phyloP scores from a whole-genome alignment of 768 basidiomycete genomes.

The Suillus occidentalis region DNA sequence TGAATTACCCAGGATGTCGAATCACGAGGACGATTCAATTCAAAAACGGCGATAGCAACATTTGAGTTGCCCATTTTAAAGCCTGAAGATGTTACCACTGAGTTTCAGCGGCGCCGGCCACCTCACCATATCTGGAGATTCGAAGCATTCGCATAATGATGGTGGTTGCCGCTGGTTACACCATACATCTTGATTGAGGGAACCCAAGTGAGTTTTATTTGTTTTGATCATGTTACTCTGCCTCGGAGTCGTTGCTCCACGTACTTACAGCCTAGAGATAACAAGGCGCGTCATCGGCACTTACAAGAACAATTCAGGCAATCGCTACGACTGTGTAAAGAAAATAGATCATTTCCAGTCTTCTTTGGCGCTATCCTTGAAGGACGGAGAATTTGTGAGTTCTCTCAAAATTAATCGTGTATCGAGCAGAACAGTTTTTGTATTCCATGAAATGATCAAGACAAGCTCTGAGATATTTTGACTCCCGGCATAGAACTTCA shows the following conservation, averaged over 20 bases:
- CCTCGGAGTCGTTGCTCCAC: not conserved
- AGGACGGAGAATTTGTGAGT: too few species aligned
- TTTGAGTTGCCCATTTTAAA: slow-evolving; percentile 58
- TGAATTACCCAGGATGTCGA: slow-evolving; percentile 40
- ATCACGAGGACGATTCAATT: slow-evolving; percentile 48
- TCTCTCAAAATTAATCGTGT: too few species aligned
- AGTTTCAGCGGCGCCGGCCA: slow-evolving; percentile 43
- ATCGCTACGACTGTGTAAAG: not conserved
- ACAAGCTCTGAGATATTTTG: too few species aligned
- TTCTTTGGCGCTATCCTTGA: not conserved
- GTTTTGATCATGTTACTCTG: too few species aligned
- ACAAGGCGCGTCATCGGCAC: slow-evolving; percentile 38
- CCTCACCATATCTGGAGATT: slow-evolving; percentile 53
- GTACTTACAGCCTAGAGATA: slow-evolving; percentile 39
- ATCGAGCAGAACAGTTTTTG: too few species aligned
- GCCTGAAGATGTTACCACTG: slow-evolving; percentile 52
- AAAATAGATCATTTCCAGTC: not conserved
- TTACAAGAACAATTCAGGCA: too few species aligned
- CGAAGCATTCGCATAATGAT: slow-evolving; percentile 33
- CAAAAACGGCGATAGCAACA: slow-evolving; percentile 49
- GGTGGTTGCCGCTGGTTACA: slow-evolving; percentile 26
- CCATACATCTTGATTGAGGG: slow-evolving; percentile 47
- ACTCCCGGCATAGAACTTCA: not conserved
- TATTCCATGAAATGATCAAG: too few species aligned
- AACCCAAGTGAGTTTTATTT: slow-evolving; percentile 36